These are phyloP conservation scores for Elsinoe batatas DNA, from an alignment of 2,329 filamentous ascomycete species.

Conservation along the genomic window DNA sequence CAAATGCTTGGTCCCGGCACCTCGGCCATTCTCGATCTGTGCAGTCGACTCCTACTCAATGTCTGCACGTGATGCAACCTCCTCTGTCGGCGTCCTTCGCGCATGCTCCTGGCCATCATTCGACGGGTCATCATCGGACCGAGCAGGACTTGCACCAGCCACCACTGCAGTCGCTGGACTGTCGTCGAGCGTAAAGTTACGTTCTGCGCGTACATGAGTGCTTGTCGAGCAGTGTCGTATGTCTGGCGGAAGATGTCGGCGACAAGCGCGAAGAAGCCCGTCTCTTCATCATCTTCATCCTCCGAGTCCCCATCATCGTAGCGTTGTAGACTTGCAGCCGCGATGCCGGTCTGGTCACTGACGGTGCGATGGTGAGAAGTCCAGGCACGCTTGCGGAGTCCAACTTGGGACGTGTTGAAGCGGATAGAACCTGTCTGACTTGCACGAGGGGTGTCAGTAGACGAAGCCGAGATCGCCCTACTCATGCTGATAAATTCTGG, in stretches of 20 bases:
- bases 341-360: constrained; percentile 14
- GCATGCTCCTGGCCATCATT: constrained; percentile 17
- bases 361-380: constrained; percentile 15
- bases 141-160: constrained; percentile 24
- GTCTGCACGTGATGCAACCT: neutral
- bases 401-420: constrained; percentile 5
- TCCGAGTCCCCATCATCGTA: neutral
- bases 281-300: constrained; percentile 6
- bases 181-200: constrained; percentile 22
- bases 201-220: constrained; percentile 23
- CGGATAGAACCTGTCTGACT: constrained; percentile 1
- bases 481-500: neutral
- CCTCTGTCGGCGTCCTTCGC: constrained; percentile 6
- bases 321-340: neutral
- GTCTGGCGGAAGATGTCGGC: constrained; percentile 23
- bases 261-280: constrained; percentile 21
- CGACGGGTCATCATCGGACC: constrained; percentile 29
- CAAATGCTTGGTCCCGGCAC: constrained; percentile 10
- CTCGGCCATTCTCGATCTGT: neutral
- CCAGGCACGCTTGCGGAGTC: constrained; percentile 11
- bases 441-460: neutral
- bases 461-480: neutral
- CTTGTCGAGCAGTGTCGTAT: constrained; percentile 23
- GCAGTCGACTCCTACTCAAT: neutral
- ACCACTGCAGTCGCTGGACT: constrained; percentile 27